phyloP scores from a whole-genome alignment of 2,329 filamentous ascomycete species.

The Fusarium torulosum region DNA sequence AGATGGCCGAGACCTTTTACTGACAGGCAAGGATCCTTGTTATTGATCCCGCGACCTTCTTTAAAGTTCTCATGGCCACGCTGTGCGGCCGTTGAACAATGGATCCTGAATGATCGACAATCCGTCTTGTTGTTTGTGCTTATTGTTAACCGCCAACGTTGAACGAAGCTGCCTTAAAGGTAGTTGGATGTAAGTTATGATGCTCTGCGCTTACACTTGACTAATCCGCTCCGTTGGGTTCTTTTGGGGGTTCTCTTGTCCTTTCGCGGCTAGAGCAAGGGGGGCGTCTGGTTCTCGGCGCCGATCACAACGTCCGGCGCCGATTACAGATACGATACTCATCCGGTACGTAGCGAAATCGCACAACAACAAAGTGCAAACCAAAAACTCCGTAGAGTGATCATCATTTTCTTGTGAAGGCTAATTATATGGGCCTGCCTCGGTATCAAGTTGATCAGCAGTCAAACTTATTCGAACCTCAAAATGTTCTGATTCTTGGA shows the following conservation, averaged over 20 bases:
- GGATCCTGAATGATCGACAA: background rate
- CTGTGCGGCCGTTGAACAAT: conserved; percentile 26
- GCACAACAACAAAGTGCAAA: background rate
- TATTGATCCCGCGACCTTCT: conserved; percentile 20
- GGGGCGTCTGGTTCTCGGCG: conserved; percentile 26
- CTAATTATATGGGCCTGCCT: conserved; percentile 30
- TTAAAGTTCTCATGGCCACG: conserved; percentile 25
- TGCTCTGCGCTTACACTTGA: conserved; percentile 5
- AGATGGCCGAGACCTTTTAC: background rate
- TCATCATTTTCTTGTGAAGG: conserved; percentile 14
- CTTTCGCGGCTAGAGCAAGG: conserved; percentile 2
- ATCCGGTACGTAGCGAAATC: conserved; percentile 25
- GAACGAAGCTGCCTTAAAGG: background rate
- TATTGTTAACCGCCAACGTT: background rate
- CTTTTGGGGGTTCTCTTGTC: background rate
- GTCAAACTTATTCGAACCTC: background rate
- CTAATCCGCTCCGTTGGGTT: conserved; percentile 14
- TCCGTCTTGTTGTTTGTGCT: background rate
- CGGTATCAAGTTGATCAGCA: background rate
- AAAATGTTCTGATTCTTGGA: background rate
- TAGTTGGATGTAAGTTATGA: conserved; percentile 9
- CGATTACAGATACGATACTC: conserved; percentile 30
- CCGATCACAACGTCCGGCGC: conserved; percentile 27
- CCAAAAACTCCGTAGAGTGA: conserved; percentile 19
- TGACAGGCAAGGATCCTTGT: conserved; percentile 25